A percentile compares a stretch with the other conserved stretches of the same genome.
Evolutionary conservation across 2,329 filamentous ascomycete species (phyloP).

Genomic region (Cordyceps javanica): DNA sequence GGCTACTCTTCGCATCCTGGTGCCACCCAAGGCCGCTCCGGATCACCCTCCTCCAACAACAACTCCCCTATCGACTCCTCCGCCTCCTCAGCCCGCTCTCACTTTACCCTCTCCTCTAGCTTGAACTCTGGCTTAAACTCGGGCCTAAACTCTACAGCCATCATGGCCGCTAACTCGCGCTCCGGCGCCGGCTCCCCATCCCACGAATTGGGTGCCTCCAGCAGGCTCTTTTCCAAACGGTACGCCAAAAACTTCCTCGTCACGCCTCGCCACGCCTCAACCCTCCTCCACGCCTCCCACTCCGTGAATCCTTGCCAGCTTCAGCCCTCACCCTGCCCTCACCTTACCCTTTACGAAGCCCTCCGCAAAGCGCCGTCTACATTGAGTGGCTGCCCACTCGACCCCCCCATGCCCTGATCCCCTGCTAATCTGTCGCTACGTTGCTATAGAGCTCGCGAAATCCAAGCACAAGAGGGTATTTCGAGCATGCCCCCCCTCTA

Average conservation of each 20-base stretch:
- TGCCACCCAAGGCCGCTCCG: slow-evolving; percentile 58
- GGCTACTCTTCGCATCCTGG: slow-evolving; percentile 69
- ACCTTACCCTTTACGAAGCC: neutral
- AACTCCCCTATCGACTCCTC: slow-evolving; percentile 75
- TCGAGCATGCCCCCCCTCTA: slow-evolving; percentile 58
- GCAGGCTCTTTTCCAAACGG: slow-evolving; percentile 87
- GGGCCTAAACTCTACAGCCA: slow-evolving; percentile 51
- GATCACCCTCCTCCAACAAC: slow-evolving; percentile 70
- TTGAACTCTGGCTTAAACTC: too few species aligned
- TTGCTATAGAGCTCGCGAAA: slow-evolving; percentile 74
- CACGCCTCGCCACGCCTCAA: neutral
- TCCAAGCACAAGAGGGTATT: slow-evolving; percentile 92
- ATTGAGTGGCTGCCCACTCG: neutral
- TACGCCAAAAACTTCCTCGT: slow-evolving; percentile 40
- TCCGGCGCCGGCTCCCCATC: slow-evolving; percentile 94
- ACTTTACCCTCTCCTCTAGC: slow-evolving; percentile 62
- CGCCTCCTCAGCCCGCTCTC: slow-evolving; percentile 58
- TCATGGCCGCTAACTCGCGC: slow-evolving; percentile 57
- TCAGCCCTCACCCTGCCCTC: slow-evolving; percentile 8
- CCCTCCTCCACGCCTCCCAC: slow-evolving; percentile 12
- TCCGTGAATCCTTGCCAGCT: neutral
- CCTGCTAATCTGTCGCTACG: neutral
- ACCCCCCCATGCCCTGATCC: neutral
- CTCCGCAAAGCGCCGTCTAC: neutral
- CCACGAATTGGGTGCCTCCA: slow-evolving; percentile 70